A percentile compares a stretch with the other conserved stretches of the same genome.
Conservation (phyloP, 441 rosid genomes). For the Raphanus hybrid region DNA sequence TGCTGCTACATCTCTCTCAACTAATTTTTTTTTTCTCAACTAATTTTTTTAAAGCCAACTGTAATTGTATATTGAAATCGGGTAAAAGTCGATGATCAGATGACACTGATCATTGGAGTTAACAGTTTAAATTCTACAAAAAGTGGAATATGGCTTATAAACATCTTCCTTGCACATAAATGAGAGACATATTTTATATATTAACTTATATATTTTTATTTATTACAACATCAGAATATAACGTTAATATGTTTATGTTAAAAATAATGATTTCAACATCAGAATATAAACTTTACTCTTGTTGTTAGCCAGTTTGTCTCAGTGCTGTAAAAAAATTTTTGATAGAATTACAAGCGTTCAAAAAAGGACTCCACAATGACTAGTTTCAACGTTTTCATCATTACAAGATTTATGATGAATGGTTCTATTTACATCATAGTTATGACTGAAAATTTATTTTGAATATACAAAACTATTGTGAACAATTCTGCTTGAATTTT, state of each 20-base stretch:
- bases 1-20: constrained; percentile 16
- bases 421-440: neutral
- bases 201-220: too few species aligned
- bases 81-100: neutral
- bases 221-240: too few species aligned
- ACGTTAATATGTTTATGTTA: too few species aligned
- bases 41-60: constrained; percentile 21
- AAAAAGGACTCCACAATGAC: neutral
- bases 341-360: neutral
- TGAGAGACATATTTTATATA: too few species aligned
- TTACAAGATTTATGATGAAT: neutral
- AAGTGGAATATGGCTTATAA: neutral
- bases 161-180: too few species aligned
- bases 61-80: neutral
- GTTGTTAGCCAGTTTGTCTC: neutral
- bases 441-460: neutral
- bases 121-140: neutral
- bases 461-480: too few species aligned
- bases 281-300: too few species aligned
- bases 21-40: neutral
- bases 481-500: too few species aligned
- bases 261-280: too few species aligned
- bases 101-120: neutral
- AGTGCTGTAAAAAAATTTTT: neutral
- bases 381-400: neutral